These are phyloP conservation scores for Boletus eberwhitei DNA, from an alignment of 768 basidiomycete species.

Conservation along the genomic window DNA sequence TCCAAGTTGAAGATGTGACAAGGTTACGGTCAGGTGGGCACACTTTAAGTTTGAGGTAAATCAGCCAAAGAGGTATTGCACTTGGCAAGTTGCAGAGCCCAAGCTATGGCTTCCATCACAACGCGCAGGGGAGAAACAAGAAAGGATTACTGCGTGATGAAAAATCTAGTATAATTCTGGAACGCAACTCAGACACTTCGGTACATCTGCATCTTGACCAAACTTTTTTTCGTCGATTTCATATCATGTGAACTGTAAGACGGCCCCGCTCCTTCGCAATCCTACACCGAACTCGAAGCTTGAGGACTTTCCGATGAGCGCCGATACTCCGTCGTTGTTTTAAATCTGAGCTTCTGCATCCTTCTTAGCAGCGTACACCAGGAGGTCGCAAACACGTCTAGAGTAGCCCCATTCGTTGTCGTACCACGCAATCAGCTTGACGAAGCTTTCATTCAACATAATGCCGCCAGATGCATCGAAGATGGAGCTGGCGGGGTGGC, in stretches of 20 bases:
- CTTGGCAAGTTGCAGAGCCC: background rate
- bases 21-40: background rate
- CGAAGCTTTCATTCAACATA: conserved; percentile 85
- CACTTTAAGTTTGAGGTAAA: background rate
- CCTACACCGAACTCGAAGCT: conserved; percentile 13
- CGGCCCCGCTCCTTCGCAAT: conserved; percentile 2
- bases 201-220: conserved; percentile 11
- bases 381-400: conserved; percentile 84
- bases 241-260: background rate
- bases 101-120: background rate
- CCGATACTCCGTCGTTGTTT: background rate
- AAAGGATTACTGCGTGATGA: background rate
- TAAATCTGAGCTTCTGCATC: conserved; percentile 42
- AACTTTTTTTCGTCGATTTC: conserved; percentile 1
- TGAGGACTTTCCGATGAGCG: background rate
- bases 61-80: background rate
- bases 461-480: conserved; percentile 96
- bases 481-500: conserved; percentile 75
- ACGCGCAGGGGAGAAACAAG: background rate
- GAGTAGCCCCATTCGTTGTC: conserved; percentile 97
- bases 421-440: conserved; percentile 97
- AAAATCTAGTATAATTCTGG: conserved; percentile 10
- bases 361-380: conserved; percentile 75
- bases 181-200: background rate
- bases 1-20: background rate